Evolutionary conservation across 768 basidiomycete genomes (phyloP), one percentile per base, ranked within the genome.

Genomic region (Dioszegia aurantiaca): DNA sequence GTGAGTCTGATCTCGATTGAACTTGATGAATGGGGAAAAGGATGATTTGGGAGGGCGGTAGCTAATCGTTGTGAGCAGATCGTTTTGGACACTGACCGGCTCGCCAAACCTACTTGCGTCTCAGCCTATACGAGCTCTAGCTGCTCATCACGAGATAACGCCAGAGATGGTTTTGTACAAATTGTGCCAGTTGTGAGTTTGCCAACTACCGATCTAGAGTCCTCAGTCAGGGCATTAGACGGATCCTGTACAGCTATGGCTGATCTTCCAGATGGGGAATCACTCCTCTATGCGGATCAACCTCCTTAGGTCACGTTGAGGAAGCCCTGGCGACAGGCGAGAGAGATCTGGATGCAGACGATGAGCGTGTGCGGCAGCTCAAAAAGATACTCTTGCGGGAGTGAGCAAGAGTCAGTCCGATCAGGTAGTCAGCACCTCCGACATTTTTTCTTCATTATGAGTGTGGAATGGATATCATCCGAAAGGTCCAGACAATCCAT

Each of bases 31-130:
- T n/a, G n/a, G n/a, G n/a, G n/a, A n/a, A n/a, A n/a, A n/a, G n/a
- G n/a, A n/a, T n/a, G n/a, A n/a, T n/a, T n/a, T n/a, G n/a, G n/a
- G n/a, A n/a, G n/a, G 30, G 28, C 45, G 39, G 31, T 40, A 33
- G 33, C 33, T 61, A 12, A 42, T 41, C n/a, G n/a, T n/a, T n/a
- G 42, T 31, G 43, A 26, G 19, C 45, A 89, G 88, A 65, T 89
- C 88, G 16, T 90, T 91, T 75, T 90, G 90, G 89, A 90, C 90
- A 23, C 77, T 92, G 23, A 82, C 86, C 0, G 87, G 88, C n/a
- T 87, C 88, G 2, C 86, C 88, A 3, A 78, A 69, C 16, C 78
- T 90, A 9, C 77, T 89, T 4, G 54, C 70, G 3, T 81, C 85
- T 67, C 82, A n/a, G n/a, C n/a, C n/a, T n/a, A n/a, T n/a, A 81